Base-by-base conservation (phyloP, 495 filamentous ascomycete species). In the Talaromyces proteolyticus region DNA sequence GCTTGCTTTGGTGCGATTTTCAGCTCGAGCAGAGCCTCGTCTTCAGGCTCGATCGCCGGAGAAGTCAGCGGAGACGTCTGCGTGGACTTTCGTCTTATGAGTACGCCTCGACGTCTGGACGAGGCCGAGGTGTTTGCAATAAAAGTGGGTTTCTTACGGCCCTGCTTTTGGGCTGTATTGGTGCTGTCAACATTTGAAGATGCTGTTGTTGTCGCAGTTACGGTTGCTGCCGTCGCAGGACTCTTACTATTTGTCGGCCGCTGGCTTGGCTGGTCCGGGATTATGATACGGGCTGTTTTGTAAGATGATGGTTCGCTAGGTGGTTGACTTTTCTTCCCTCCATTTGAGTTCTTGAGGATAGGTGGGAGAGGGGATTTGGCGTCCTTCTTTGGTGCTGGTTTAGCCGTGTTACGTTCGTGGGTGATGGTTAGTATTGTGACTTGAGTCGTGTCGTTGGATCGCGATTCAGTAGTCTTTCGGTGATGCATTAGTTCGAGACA, bases 11-110 rank as follows among this genome's bases (percentile, higher is more conserved):
- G 18, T 18, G 23, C 17, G 20, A 17, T 20, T 47, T 36, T 18
- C 10, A 36, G 44, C n/a, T 38, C 44, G 7, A 36, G 44, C 26
- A 34, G 22, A 21, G 0, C 21, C 20, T 38, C 44, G 7, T 49
- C 47, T 16, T 34, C 11, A n/a, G 19, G 16, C 21, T 49, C 47
- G 14, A 49, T 36, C 2, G 47, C 17, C n/a, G 47, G 47, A 23
- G 47, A 23, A 4, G 34, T 39, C 7, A 49, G 21, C 7, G 47
- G 47, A 24, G 54, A 61, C 20, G 47, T 18, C 44, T 69, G 72
- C 12, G 70, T 71, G 11, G 72, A 74, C 49, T 70, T 74, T 54
- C 68, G 67, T 21, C 72, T 65, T 47, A 62, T 64, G 23, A 72
- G 53, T 2, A 67, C 56, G 6, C 73, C 72, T 7, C 72, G 73